Conservation (phyloP, 2,329 filamentous ascomycete genomes). For the Cytospora piceicola region DNA sequence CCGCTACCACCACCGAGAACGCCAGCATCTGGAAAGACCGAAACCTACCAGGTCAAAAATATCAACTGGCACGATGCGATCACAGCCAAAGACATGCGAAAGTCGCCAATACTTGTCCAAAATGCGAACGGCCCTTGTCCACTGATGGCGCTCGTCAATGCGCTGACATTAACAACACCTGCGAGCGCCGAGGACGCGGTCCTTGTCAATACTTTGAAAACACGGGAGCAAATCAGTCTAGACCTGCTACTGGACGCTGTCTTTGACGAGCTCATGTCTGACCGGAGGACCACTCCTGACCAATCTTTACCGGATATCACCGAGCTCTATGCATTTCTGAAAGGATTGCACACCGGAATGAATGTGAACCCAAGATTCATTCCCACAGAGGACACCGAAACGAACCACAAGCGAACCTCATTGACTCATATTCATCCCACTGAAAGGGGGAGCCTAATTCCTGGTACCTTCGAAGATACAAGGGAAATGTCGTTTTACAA, state of each 20-base stretch:
- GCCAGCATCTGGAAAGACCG: slow-evolving; percentile 54
- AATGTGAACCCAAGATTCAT: slow-evolving; percentile 95
- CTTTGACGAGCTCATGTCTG: slow-evolving; percentile 90
- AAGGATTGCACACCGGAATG: slow-evolving; percentile 92
- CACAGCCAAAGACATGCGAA: slow-evolving; percentile 63
- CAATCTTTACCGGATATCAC: slow-evolving; percentile 79
- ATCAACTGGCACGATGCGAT: slow-evolving; percentile 79
- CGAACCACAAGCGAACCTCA: slow-evolving; percentile 55
- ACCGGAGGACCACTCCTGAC: slow-evolving; percentile 64
- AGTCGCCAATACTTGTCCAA: slow-evolving; percentile 88
- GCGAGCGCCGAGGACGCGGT: slow-evolving; percentile 65
- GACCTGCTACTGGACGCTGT: slow-evolving; percentile 85
- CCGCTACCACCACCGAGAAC: slow-evolving; percentile 43
- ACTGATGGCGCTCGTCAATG: slow-evolving; percentile 89
- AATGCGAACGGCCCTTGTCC: slow-evolving; percentile 96
- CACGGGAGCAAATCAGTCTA: slow-evolving; percentile 85
- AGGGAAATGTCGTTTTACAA: slow-evolving; percentile 88
- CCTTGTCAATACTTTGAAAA: slow-evolving; percentile 75
- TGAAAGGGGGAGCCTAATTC: slow-evolving; percentile 53
- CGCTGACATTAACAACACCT: slow-evolving; percentile 81
- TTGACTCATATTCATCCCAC: slow-evolving; percentile 57
- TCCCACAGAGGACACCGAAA: slow-evolving; percentile 54
- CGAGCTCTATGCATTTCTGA: slow-evolving; percentile 84
- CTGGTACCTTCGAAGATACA: slow-evolving; percentile 84
- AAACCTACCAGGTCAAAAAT: slow-evolving; percentile 93